These are phyloP conservation scores for Erucastrum elatum DNA, from an alignment of 345 rosid genomes.

Conservation along the genomic window DNA sequence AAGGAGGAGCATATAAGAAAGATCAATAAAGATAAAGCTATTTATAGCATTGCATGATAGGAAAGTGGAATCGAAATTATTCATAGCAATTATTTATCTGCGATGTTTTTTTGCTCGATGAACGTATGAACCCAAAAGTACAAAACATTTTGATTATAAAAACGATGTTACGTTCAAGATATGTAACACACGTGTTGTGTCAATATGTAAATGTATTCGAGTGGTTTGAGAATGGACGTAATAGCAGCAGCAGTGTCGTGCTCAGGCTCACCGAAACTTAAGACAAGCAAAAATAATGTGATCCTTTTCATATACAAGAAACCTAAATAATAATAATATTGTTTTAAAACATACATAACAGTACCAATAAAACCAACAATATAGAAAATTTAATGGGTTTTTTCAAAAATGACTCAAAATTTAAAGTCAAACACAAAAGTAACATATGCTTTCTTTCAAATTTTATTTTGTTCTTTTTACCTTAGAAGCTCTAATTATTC, in stretches of 20 bases:
- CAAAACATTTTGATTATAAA: background rate
- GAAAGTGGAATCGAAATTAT: background rate
- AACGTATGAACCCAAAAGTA: background rate
- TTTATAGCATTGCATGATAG: background rate
- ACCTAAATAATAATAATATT: background rate
- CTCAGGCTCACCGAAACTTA: constrained; percentile 1
- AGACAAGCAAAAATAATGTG: background rate
- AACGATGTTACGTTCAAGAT: background rate
- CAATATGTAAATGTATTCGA: background rate
- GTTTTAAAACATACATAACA: background rate
- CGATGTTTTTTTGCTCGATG: background rate
- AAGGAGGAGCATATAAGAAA: background rate
- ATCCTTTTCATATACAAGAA: background rate
- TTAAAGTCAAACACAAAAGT: too few species aligned
- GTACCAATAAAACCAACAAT: background rate
- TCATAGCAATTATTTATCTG: background rate
- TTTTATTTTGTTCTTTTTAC: too few species aligned
- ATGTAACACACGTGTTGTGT: background rate
- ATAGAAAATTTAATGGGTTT: background rate
- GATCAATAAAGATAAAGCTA: background rate
- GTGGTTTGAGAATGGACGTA: constrained; percentile 21
- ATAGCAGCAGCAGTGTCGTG: constrained; percentile 16
- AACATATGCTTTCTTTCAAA: too few species aligned
- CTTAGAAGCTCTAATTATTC: too few species aligned
- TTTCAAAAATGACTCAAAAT: too few species aligned